A percentile compares a stretch with the other conserved stretches of the same genome.
Conservation (phyloP, 2,329 filamentous ascomycete species). For the Nothophoma quercina region DNA sequence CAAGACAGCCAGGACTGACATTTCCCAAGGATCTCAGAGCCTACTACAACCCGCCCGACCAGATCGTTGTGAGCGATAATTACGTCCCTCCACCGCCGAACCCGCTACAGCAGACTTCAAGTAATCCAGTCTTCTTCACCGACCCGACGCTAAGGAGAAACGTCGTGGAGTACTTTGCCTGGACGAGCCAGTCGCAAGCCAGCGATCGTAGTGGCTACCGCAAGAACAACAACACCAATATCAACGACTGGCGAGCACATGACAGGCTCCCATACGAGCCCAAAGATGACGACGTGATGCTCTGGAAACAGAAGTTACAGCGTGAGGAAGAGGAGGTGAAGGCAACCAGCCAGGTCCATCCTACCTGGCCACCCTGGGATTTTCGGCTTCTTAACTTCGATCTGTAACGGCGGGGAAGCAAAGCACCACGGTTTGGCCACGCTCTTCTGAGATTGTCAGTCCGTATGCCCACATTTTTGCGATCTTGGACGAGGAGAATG, state of each 20-base stretch:
- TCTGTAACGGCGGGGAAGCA: constrained; percentile 1
- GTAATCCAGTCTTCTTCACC: constrained; percentile 71
- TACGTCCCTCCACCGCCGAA: constrained; percentile 52
- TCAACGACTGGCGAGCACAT: constrained; percentile 59
- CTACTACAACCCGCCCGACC: constrained; percentile 3
- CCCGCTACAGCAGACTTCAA: neutral
- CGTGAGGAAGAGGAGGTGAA: neutral
- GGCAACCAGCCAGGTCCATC: neutral
- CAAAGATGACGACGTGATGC: constrained; percentile 19
- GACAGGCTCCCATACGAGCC: constrained; percentile 14
- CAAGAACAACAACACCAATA: constrained; percentile 68
- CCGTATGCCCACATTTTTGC: no score
- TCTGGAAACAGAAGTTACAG: constrained; percentile 8
- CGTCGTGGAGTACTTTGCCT: constrained; percentile 17
- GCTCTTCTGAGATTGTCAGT: no score
- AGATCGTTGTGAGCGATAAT: neutral
- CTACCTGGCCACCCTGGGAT: constrained; percentile 7
- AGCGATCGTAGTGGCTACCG: no score
- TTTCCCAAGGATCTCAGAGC: constrained; percentile 5
- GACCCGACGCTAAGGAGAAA: constrained; percentile 13
- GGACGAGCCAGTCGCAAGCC: constrained; percentile 81
- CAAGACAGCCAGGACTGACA: constrained; percentile 44
- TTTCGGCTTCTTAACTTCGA: constrained; percentile 1
- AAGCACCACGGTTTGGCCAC: no score
- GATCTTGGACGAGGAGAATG: no score